phyloP scores from a whole-genome alignment of 768 basidiomycete species.

The Collybia mongolica region DNA sequence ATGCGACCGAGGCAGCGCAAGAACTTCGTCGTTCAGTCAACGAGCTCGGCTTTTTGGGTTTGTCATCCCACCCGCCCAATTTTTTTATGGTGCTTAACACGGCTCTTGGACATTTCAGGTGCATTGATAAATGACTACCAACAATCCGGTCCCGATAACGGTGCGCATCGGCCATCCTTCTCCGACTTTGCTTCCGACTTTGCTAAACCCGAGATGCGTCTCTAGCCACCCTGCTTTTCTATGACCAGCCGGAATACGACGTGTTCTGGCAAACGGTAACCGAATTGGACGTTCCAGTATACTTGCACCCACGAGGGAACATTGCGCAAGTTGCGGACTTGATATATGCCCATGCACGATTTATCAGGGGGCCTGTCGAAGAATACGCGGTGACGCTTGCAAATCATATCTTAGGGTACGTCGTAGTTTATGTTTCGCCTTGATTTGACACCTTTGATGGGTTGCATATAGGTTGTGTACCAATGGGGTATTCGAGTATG shows the following conservation, averaged over 20 bases:
- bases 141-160: slow-evolving; percentile 36
- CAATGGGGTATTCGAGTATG: slow-evolving; percentile 35
- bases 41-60: slow-evolving; percentile 39
- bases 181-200: too few relatives aligned
- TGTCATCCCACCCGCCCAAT: not conserved
- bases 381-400: slow-evolving; percentile 38
- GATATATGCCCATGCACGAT: slow-evolving; percentile 31
- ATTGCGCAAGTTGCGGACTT: slow-evolving; percentile 22
- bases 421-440: not conserved
- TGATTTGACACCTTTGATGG: not conserved
- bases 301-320: slow-evolving; percentile 34
- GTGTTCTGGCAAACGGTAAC: slow-evolving; percentile 36
- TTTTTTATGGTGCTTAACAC: not conserved
- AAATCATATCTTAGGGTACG: slow-evolving; percentile 37
- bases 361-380: slow-evolving; percentile 29
- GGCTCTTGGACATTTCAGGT: slow-evolving; percentile 15
- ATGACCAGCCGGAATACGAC: slow-evolving; percentile 37
- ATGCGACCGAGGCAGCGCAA: slow-evolving; percentile 36
- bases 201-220: not conserved
- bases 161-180: slow-evolving; percentile 15
- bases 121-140: slow-evolving; percentile 44
- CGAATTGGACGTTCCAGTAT: slow-evolving; percentile 37
- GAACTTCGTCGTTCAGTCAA: slow-evolving; percentile 38
- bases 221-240: slow-evolving; percentile 33
- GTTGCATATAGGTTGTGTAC: not conserved